phyloP scores from a whole-genome alignment of 2,329 filamentous ascomycete genomes.

The Alternaria longipes region DNA sequence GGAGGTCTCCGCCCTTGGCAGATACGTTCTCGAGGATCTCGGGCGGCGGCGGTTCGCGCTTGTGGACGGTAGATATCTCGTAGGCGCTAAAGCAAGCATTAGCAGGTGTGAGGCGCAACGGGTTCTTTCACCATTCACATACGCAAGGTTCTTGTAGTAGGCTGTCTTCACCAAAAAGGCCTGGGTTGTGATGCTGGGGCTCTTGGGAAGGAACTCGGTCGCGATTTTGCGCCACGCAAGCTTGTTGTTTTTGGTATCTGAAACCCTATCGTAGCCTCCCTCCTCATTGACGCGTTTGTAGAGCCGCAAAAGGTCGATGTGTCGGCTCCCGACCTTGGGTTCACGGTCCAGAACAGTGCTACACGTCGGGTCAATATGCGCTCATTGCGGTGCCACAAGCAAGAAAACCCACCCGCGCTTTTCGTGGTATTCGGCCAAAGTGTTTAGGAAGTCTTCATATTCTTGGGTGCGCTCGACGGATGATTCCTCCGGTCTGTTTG shows the following conservation, averaged over 20 bases:
- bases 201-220: constrained; percentile 77
- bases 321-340: constrained; percentile 79
- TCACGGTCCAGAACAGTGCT: constrained; percentile 79
- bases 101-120: constrained; percentile 9
- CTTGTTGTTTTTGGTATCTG: constrained; percentile 74
- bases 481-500: constrained; percentile 53
- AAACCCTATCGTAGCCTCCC: constrained; percentile 85
- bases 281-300: constrained; percentile 79
- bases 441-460: constrained; percentile 80
- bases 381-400: constrained; percentile 30
- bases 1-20: constrained; percentile 82
- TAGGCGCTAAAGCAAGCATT: constrained; percentile 65
- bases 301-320: constrained; percentile 79
- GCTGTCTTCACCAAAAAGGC: constrained; percentile 87
- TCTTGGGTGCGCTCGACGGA: constrained; percentile 65
- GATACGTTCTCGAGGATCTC: constrained; percentile 84
- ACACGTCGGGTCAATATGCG: constrained; percentile 35
- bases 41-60: constrained; percentile 83
- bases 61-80: constrained; percentile 81
- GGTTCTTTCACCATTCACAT: constrained; percentile 30
- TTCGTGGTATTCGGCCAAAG: constrained; percentile 76
- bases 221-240: constrained; percentile 85
- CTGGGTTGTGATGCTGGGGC: constrained; percentile 77
- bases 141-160: constrained; percentile 88
- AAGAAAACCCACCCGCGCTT: constrained; percentile 69